Percentiles rank a stretch among this genome's conserved stretches.
Conservation (phyloP, 2,329 filamentous ascomycete genomes). For the Trichoderma pleuroti region DNA sequence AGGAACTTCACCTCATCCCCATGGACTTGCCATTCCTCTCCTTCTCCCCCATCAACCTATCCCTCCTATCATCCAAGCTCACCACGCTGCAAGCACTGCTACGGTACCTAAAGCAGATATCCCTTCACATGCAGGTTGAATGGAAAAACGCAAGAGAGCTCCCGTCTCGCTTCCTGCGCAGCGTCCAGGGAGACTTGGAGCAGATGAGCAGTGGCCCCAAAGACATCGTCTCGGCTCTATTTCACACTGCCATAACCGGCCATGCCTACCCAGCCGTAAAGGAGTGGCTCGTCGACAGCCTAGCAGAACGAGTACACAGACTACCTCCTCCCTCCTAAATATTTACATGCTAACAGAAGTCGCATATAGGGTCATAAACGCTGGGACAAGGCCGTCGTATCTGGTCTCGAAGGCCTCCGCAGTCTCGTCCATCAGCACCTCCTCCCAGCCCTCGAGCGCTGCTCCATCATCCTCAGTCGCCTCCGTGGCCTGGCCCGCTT, state of each 20-base stretch:
- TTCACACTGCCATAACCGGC: conserved; percentile 80
- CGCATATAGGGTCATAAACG: conserved; percentile 75
- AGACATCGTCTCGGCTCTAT: conserved; percentile 70
- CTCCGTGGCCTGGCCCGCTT: conserved; percentile 81
- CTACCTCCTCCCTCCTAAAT: conserved; percentile 62
- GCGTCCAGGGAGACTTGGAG: conserved; percentile 70
- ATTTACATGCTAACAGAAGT: neutral
- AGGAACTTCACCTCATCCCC: conserved; percentile 57
- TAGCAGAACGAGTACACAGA: conserved; percentile 67
- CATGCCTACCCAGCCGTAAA: conserved; percentile 70
- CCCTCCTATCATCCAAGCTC: conserved; percentile 79
- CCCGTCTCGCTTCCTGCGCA: conserved; percentile 71
- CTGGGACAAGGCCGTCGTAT: conserved; percentile 84
- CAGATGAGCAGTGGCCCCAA: conserved; percentile 54
- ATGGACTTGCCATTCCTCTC: conserved; percentile 82
- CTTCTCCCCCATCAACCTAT: conserved; percentile 73
- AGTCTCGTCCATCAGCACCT: conserved; percentile 82
- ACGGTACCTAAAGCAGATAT: conserved; percentile 77
- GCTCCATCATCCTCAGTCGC: conserved; percentile 74
- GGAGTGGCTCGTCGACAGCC: conserved; percentile 84
- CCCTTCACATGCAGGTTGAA: conserved; percentile 74
- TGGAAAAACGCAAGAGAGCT: conserved; percentile 81
- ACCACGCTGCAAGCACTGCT: conserved; percentile 84
- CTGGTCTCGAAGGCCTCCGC: conserved; percentile 73
- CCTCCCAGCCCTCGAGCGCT: conserved; percentile 80